A percentile compares a stretch with the other conserved stretches of the same genome.
Conservation (phyloP, 768 basidiomycete species). For the Leccinum obscurum region DNA sequence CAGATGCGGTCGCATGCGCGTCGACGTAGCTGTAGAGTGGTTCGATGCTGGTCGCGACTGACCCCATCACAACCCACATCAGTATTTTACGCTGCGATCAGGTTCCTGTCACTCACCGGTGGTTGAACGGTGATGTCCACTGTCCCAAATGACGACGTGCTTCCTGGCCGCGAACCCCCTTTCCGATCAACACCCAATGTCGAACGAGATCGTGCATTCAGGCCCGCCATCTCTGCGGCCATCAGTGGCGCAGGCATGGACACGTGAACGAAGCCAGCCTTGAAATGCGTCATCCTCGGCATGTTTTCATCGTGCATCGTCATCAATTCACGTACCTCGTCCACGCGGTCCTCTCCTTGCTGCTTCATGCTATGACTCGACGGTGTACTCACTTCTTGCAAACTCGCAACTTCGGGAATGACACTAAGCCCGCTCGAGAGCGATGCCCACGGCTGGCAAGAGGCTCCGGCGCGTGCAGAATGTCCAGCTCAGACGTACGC, state of each 20-base stretch:
- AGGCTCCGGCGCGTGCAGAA: conserved; percentile 46
- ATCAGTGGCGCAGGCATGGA: conserved; percentile 33
- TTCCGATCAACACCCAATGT: conserved; percentile 27
- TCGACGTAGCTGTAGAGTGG: conserved; percentile 27
- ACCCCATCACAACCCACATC: conserved; percentile 9
- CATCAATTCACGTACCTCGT: conserved; percentile 31
- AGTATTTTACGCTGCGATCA: background rate
- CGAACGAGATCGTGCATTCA: conserved; percentile 19
- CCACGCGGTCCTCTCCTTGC: conserved; percentile 35
- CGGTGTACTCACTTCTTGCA: conserved; percentile 29
- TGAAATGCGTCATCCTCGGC: conserved; percentile 9
- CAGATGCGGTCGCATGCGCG: conserved; percentile 29
- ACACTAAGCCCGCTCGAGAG: conserved; percentile 45
- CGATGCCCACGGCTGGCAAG: conserved; percentile 30
- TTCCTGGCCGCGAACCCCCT: conserved; percentile 27
- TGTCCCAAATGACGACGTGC: conserved; percentile 32
- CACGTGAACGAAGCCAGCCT: conserved; percentile 38
- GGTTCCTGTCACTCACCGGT: conserved; percentile 23
- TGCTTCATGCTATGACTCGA: conserved; percentile 34
- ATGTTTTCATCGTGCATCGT: conserved; percentile 4
- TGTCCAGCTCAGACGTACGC: conserved; percentile 51
- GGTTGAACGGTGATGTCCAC: conserved; percentile 35
- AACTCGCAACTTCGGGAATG: conserved; percentile 56
- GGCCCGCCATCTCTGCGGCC: conserved; percentile 7
- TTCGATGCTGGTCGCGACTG: conserved; percentile 43